Base-by-base conservation (phyloP, 371 early-diverging fungal species). In the Syncephalastrum contaminatum region DNA sequence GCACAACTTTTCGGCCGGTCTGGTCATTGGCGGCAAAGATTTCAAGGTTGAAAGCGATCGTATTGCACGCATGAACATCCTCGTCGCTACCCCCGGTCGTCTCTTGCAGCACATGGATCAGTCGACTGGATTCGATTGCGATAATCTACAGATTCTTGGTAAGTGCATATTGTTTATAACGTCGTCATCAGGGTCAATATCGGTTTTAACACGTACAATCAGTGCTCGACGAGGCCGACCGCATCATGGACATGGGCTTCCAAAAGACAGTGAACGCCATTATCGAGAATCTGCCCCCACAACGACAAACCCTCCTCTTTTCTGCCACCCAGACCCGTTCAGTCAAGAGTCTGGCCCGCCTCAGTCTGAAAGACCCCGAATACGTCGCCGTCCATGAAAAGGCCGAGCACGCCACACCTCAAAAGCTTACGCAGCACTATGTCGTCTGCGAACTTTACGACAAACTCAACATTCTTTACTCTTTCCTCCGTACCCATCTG, bases 141-240 rank as follows among this genome's bases (percentile, higher is more conserved):
- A 86, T 55, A 84, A 92, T 60, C 59, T 98, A 54, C 88, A 95
- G 70, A 60, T 93, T 20, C 72, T 98, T 51, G 86, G 84, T 84
- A 71, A 15, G 69, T 60, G 18, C 10, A 13, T n/a, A 15, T 39
- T 30, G 20, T 0, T n/a, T 5, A 13, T 13, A 51, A n/a, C 5
- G 25, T 25, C 5, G n/a, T n/a, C n/a, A n/a, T n/a, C n/a, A n/a
- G n/a, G n/a, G n/a, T n/a, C n/a, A n/a, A n/a, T n/a, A n/a, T n/a
- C n/a, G n/a, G 25, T 25, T 45, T 14, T 27, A 39, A 20, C 24
- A 7, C 15, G 19, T 12, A 15, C 0, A 2, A 12, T 14, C 53
- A 77, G 92, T 99, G 1, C 72, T 99, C 62, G 99, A 99, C 74
- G 99, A 99, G 77, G 99, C 99, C 0, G 99, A 99, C 78, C 86